Percentiles rank a stretch among this genome's conserved stretches.
Conservation (phyloP, 169 alveolate genomes). For the Theileria annulata region DNA sequence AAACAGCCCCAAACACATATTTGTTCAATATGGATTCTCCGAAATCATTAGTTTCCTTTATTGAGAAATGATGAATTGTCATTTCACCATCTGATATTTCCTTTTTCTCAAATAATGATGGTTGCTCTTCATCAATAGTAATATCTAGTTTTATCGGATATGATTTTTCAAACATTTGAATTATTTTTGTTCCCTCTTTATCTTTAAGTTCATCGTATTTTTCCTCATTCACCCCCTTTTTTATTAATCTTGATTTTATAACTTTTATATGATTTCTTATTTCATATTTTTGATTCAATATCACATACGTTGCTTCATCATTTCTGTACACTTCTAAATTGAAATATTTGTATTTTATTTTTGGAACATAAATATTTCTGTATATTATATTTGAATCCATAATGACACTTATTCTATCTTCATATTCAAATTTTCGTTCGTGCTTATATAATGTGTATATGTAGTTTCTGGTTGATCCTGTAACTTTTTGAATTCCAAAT, state of each 20-base stretch:
- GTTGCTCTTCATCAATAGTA: background rate
- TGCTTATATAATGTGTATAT: background rate
- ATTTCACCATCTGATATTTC: background rate
- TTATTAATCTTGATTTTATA: no score
- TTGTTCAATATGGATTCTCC: background rate
- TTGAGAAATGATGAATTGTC: background rate
- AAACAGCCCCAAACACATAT: background rate
- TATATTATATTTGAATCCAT: background rate
- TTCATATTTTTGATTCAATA: background rate
- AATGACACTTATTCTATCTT: background rate
- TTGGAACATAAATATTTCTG: background rate
- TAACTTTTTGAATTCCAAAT: background rate
- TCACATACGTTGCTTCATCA: background rate
- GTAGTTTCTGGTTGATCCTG: background rate
- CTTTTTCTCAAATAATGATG: background rate
- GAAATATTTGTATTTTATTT: background rate
- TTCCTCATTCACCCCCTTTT: no score
- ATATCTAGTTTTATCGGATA: background rate
- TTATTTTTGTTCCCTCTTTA: background rate
- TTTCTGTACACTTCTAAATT: background rate
- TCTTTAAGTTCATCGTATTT: background rate
- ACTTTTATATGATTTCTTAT: no score
- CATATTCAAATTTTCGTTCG: background rate
- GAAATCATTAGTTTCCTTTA: background rate
- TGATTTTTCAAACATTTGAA: background rate